These are phyloP conservation scores for Rubia balearica DNA, from an alignment of 305 asterid genomes.

Conservation along the genomic window DNA sequence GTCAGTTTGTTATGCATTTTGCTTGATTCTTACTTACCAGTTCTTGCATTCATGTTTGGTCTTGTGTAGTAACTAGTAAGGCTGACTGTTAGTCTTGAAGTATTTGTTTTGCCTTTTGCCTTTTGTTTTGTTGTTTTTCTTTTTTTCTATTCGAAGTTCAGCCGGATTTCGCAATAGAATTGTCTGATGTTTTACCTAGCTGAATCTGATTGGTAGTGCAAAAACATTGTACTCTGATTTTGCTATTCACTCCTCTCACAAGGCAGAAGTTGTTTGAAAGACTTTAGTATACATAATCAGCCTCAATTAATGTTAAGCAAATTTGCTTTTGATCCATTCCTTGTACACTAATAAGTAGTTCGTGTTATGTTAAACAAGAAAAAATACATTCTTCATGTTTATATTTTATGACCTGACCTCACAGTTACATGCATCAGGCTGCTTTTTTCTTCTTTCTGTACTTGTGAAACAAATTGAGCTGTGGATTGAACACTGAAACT, in stretches of 20 bases:
- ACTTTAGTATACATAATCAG: not conserved
- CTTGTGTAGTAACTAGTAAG: not conserved
- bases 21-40: not conserved
- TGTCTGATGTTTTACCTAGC: not conserved
- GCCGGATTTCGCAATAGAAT: not conserved
- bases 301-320: not conserved
- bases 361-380: not conserved
- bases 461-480: not conserved
- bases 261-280: not conserved
- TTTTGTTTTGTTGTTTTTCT: not conserved
- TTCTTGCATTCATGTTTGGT: not conserved
- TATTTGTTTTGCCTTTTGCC: not conserved
- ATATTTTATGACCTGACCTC: not conserved
- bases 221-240: not conserved
- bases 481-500: not conserved
- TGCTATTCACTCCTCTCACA: not conserved
- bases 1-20: not conserved
- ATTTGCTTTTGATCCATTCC: not conserved
- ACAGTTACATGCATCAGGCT: not conserved
- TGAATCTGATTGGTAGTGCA: not conserved
- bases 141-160: not conserved
- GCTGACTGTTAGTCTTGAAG: not conserved
- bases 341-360: not conserved
- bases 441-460: not conserved
- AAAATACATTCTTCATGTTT: slow-evolving; percentile 1